phyloP scores from a whole-genome alignment of 768 basidiomycete genomes.

The Sporobolomyces pararoseus region DNA sequence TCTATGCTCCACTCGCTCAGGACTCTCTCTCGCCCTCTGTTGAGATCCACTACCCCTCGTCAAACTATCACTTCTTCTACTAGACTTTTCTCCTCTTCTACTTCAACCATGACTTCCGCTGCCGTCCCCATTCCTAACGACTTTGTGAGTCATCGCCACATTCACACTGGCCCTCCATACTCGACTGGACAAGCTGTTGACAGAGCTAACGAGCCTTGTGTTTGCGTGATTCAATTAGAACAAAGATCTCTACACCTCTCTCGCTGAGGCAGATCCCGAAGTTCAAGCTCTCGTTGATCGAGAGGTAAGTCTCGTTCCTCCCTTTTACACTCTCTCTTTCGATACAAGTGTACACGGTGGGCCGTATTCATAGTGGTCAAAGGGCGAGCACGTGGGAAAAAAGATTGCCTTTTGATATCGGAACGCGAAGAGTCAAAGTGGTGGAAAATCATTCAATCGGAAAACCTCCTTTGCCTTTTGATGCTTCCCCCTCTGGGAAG shows the following conservation, averaged over 20 bases:
- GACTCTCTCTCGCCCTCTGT: conserved; percentile 2
- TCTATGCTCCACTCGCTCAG: conserved; percentile 17
- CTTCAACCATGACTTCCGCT: conserved; percentile 36
- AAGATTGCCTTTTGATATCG: conserved; percentile 8
- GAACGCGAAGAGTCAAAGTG: neutral
- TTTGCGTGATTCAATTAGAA: conserved; percentile 71
- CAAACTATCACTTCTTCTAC: neutral
- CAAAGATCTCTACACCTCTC: conserved; percentile 79
- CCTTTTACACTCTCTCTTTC: neutral
- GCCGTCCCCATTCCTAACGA: conserved; percentile 51
- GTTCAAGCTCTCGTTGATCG: conserved; percentile 92
- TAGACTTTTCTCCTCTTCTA: neutral
- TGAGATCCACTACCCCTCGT: neutral
- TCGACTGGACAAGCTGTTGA: no score
- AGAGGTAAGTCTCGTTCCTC: conserved; percentile 37
- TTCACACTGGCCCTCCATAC: no score
- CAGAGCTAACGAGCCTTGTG: no score
- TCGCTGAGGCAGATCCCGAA: conserved; percentile 87
- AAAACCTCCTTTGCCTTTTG: conserved; percentile 51
- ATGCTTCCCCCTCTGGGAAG: no score
- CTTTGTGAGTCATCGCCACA: conserved; percentile 47
- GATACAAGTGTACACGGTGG: neutral
- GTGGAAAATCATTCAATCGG: neutral
- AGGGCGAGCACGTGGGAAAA: neutral
- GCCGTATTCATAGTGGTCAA: neutral